Percentiles rank a stretch among this genome's conserved stretches.
Evolutionary conservation across 2,329 filamentous ascomycete genomes (phyloP).

Genomic region (Diaporthe batatas): DNA sequence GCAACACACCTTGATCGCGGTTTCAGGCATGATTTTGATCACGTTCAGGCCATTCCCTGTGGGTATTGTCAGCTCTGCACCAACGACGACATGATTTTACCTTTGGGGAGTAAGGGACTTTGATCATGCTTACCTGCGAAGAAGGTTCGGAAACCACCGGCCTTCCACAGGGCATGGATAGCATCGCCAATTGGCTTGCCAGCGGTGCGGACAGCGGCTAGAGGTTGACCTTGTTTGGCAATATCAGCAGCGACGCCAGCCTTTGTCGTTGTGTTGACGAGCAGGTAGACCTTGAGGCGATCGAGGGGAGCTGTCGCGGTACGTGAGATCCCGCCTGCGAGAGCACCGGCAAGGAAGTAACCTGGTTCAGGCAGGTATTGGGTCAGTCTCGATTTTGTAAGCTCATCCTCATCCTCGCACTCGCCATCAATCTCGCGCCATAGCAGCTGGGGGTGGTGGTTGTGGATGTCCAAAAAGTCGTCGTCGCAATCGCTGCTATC

Average conservation of each 20-base stretch:
- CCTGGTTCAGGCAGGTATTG: constrained; percentile 87
- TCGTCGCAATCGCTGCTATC: constrained; percentile 8
- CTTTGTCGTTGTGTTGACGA: constrained; percentile 83
- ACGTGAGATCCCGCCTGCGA: constrained; percentile 93
- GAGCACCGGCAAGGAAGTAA: constrained; percentile 96
- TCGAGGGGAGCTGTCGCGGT: constrained; percentile 97
- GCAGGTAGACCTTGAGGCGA: constrained; percentile 95
- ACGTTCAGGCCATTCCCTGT: constrained; percentile 96
- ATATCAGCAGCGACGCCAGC: constrained; percentile 72
- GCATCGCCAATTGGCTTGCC: constrained; percentile 79
- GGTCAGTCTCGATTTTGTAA: constrained; percentile 68
- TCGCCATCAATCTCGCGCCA: constrained; percentile 35
- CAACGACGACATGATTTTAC: background rate
- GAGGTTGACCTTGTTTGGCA: constrained; percentile 76
- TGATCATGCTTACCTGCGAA: constrained; percentile 80
- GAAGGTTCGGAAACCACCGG: constrained; percentile 88
- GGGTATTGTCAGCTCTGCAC: constrained; percentile 30
- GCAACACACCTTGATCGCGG: constrained; percentile 80
- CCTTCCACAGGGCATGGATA: constrained; percentile 82
- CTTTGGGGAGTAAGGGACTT: background rate
- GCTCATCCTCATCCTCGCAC: constrained; percentile 49
- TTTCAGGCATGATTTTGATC: constrained; percentile 98
- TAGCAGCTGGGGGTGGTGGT: constrained; percentile 37
- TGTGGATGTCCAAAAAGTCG: constrained; percentile 36
- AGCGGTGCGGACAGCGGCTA: constrained; percentile 75